Conservation (phyloP, 495 filamentous ascomycete genomes). For the Penicillium verhagenii region DNA sequence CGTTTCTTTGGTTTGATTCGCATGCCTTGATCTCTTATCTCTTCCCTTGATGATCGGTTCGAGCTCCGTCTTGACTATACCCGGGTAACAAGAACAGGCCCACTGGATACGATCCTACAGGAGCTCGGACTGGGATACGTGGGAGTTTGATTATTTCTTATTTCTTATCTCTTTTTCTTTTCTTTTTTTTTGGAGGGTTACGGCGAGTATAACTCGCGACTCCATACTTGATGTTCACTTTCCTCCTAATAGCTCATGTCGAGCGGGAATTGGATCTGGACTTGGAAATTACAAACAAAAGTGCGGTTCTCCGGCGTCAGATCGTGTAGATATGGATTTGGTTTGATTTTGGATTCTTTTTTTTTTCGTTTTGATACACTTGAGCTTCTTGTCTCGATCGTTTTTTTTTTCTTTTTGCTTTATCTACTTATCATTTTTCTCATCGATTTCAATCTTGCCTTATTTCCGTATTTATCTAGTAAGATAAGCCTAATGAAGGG, state of each 20-base stretch:
- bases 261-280: constrained; percentile 19
- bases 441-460: constrained; percentile 2
- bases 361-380: constrained; percentile 28
- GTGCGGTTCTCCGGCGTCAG: constrained; percentile 31
- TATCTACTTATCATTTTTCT: constrained; percentile 9
- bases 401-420: constrained; percentile 12
- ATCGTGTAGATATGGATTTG: constrained; percentile 33
- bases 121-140: neutral
- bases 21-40: neutral
- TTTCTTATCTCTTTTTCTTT: neutral
- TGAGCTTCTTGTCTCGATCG: constrained; percentile 14
- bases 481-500: neutral
- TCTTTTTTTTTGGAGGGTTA: neutral
- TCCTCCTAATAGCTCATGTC: constrained; percentile 8
- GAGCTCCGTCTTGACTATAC: neutral
- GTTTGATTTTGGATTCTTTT: constrained; percentile 1
- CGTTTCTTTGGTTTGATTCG: too few relatives aligned
- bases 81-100: neutral
- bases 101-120: neutral
- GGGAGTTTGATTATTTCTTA: neutral
- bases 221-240: constrained; percentile 10
- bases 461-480: constrained; percentile 6
- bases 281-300: constrained; percentile 23
- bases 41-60: neutral
- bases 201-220: neutral